Evolutionary conservation across 2,329 filamentous ascomycete genomes (phyloP), one percentile per base, ranked within the genome.

Genomic region (Trichophyton verrucosum): DNA sequence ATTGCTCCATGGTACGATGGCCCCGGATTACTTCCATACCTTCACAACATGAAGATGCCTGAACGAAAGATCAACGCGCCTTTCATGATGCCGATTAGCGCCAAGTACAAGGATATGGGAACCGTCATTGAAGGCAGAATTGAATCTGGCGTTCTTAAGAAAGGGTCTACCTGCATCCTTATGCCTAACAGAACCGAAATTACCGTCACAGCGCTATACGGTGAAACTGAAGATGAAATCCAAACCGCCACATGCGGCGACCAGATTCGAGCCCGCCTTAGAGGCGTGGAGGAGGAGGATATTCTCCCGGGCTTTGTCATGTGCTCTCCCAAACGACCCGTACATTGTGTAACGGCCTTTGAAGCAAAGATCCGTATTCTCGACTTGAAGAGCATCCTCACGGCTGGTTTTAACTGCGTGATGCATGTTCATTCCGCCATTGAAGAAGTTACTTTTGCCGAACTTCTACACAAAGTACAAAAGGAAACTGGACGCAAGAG

Each of bases 81-180:
- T 8, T 97, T 99, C 81, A 97, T 99, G 94, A 96, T 99, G 91
- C 89, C 94, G 7, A 82, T 99, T 65, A 89, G 88, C 65, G 90
- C 89, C 75, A 99, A 99, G 78, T 99, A 97, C 80, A 85, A 88
- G 68, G 95, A 99, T 73, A 87, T 99, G 82, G 94, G 94, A 69
- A 99, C 94, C 64, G 91, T 99, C 83, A 84, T 96, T 47, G 95
- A 99, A 78, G 94, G 94, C 66, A 96, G 96, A 81, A 88, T 99
- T 66, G 94, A 99, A 76, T 88, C 91, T 17, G 92, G 91, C 73
- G 88, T 96, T 55, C 81, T 95, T 74, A 94, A 94, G 80, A 97
- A 97, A 82, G 86, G 86, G 64, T 86, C 87, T 77, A 85, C 77
- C 63, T 84, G 95, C 70, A 77, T 95, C 62, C 90, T 99, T 86